Base-by-base conservation (phyloP, 2,329 filamentous ascomycete species). In the Emergomyces pasteurianus region DNA sequence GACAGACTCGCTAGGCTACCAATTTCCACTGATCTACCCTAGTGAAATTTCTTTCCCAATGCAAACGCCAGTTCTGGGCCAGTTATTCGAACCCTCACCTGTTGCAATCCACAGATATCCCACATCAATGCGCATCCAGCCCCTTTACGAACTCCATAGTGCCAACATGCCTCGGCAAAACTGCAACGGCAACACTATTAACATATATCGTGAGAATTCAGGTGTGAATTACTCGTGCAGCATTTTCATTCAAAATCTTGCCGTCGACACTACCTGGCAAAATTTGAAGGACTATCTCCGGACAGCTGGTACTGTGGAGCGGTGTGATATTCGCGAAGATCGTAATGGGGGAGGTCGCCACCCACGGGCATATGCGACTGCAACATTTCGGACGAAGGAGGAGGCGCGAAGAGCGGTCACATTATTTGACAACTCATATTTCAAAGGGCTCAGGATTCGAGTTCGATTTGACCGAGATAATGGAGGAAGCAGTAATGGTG, bases 331-430 rank as follows among this genome's bases (percentile, higher is more conserved):
- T 9, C 63, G 67, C 8, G 60, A 68, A 1, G 67, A 69, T 40
- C 61, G 65, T 3, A 66, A 68, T 53, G 56, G 66, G 12, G 61
- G 64, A 12, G 62, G 65, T 26, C 66, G 65, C 18, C 54, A 28
- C 18, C 36, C 63, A 42, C 66, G 65, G 60, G 63, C 65, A 18
- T 69, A 69, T 47, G 68, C 70, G 1, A 71, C 67, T 8, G 68
- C 71, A 4, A 71, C 69, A 2, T 72, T 75, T 62, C 67, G 63
- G 43, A 70, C 63, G 10, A 63, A 66, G 14, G 73, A 75, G 0
- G 72, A 75, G 40, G 74, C 74, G 4, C 70, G 70, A 58, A 67
- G 67, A n/a, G 72, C 71, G 14, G 67, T 73, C 23, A 61, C 62
- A 1, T 65, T 69, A 56, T 71, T 72, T 58, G 71, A 76, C 62